These are phyloP conservation scores for Lentinula sp. DNA, from an alignment of 768 basidiomycete species.

Conservation along the genomic window DNA sequence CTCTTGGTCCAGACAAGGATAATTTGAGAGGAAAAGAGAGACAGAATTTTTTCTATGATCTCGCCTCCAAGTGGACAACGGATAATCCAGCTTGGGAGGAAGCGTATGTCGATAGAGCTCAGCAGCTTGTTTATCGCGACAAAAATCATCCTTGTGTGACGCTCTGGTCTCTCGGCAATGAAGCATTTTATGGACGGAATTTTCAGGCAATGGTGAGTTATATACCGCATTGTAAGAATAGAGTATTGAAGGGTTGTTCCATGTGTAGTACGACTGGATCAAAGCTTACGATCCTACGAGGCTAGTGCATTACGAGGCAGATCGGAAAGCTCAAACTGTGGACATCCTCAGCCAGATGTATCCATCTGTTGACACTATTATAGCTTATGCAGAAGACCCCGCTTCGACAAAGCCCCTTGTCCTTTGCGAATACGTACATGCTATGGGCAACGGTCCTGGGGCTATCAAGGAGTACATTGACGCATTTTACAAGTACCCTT, in stretches of 20 bases:
- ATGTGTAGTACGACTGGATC: conserved; percentile 4
- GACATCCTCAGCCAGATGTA: conserved; percentile 9
- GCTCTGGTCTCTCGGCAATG: conserved; percentile 8
- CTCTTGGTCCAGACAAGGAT: not conserved
- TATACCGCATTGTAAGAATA: not conserved
- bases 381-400: conserved; percentile 3
- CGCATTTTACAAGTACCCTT: conserved; percentile 8
- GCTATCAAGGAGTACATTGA: conserved; percentile 9
- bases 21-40: conserved; percentile 1
- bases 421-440: conserved; percentile 8
- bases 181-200: conserved; percentile 9
- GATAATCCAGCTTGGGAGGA: conserved; percentile 10
- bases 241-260: no score
- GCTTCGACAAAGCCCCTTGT: conserved; percentile 7
- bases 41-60: conserved; percentile 2
- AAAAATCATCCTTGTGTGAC: conserved; percentile 8
- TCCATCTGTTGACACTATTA: conserved; percentile 4
- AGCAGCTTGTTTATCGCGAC: conserved; percentile 6
- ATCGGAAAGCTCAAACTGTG: conserved; percentile 2
- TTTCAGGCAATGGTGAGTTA: conserved; percentile 5
- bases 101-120: conserved; percentile 9
- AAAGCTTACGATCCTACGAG: conserved; percentile 7
- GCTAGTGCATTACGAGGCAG: conserved; percentile 8
- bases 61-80: conserved; percentile 7
- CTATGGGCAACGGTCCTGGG: conserved; percentile 10